A percentile compares a stretch with the other conserved stretches of the same genome.
These are phyloP conservation scores for Debaryomyces sp. DNA, from an alignment of 1,139 yeast genomes.

Conservation along the genomic window DNA sequence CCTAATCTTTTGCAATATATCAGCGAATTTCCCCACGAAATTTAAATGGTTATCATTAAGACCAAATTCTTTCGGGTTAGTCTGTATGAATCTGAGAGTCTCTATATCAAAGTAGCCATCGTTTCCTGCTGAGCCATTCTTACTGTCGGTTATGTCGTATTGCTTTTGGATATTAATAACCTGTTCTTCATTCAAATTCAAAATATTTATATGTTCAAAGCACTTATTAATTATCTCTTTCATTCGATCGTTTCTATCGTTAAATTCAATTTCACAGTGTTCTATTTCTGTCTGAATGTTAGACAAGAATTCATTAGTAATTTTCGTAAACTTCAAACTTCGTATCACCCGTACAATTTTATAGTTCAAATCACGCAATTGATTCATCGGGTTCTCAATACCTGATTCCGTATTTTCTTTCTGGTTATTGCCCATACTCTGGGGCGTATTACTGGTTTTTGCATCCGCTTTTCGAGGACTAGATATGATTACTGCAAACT, in stretches of 20 bases:
- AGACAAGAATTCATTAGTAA: conserved; percentile 33
- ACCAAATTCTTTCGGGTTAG: conserved; percentile 46
- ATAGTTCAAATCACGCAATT: conserved; percentile 40
- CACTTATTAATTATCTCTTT: conserved; percentile 27
- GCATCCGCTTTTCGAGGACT: conserved; percentile 36
- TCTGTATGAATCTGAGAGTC: conserved; percentile 37
- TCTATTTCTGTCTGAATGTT: conserved; percentile 30
- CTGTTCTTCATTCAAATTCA: conserved; percentile 39
- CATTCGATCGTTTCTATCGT: conserved; percentile 27
- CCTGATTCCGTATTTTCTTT: background rate
- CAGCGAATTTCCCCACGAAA: conserved; percentile 33
- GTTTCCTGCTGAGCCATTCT: conserved; percentile 11
- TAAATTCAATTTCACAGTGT: conserved; percentile 28
- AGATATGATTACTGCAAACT: conserved; percentile 36
- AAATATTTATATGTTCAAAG: conserved; percentile 27
- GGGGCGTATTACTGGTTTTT: background rate
- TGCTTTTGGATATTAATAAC: conserved; percentile 36
- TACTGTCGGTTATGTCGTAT: conserved; percentile 17
- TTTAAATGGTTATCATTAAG: conserved; percentile 37
- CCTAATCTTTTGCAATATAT: conserved; percentile 29
- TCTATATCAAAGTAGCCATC: conserved; percentile 39
- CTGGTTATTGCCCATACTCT: background rate
- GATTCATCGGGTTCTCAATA: conserved; percentile 21
- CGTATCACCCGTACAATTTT: conserved; percentile 40
- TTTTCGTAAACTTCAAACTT: conserved; percentile 38